phyloP scores from a whole-genome alignment of 2,329 filamentous ascomycete genomes.

The Aspergillus eucalypticola region DNA sequence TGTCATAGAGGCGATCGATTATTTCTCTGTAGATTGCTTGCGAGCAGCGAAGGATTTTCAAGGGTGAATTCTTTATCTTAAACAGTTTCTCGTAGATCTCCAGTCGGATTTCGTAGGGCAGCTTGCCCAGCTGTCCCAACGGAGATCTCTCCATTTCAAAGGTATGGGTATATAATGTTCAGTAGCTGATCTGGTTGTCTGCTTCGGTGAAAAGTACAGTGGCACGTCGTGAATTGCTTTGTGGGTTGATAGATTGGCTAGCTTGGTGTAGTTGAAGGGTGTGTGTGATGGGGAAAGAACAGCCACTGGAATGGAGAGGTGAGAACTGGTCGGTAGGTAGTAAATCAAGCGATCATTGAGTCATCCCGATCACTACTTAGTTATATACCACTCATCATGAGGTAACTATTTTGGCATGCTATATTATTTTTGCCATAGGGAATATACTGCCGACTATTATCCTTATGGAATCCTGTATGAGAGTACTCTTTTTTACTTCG shows the following conservation, averaged over 20 bases:
- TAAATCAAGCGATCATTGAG: neutral
- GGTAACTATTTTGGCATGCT: neutral
- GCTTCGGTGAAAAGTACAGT: neutral
- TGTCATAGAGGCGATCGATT: neutral
- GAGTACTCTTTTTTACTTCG: too few species aligned
- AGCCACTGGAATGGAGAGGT: neutral
- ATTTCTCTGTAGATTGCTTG: neutral
- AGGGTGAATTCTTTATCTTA: fast-evolving
- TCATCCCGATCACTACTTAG: neutral
- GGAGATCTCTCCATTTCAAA: neutral
- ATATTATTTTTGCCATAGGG: too few species aligned
- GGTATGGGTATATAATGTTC: neutral
- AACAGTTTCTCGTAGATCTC: neutral
- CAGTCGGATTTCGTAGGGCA: neutral
- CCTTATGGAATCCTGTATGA: too few species aligned
- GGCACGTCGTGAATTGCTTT: neutral
- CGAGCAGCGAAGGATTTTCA: neutral
- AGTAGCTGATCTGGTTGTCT: neutral
- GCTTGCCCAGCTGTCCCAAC: neutral
- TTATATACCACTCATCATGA: neutral
- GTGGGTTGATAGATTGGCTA: neutral
- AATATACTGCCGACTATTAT: too few species aligned
- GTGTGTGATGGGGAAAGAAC: neutral
- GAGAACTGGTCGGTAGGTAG: too few species aligned
- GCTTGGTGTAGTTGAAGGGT: neutral